phyloP scores from a whole-genome alignment of 1,139 yeast genomes.

The Lodderomyces margitis region DNA sequence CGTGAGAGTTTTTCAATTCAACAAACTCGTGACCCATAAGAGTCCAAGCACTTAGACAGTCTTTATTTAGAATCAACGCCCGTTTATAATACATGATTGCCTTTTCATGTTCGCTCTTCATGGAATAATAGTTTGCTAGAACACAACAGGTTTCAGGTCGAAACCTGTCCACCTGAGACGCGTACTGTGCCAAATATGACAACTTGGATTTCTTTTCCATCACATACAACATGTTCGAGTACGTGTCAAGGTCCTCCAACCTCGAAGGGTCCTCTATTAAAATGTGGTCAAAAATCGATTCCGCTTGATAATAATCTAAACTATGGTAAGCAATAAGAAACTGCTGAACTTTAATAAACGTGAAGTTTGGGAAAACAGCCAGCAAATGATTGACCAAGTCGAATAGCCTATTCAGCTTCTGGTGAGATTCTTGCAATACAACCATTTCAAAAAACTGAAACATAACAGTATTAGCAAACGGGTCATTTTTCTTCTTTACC shows the following conservation, averaged over 20 bases:
- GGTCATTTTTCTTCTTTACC: constrained; percentile 20
- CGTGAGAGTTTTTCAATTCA: constrained; percentile 92
- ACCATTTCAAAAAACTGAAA: constrained; percentile 67
- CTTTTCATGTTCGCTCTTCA: constrained; percentile 90
- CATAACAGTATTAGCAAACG: constrained; percentile 45
- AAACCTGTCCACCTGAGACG: constrained; percentile 78
- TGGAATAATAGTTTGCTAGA: constrained; percentile 88
- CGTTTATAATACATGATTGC: constrained; percentile 91
- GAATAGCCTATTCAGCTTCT: constrained; percentile 53
- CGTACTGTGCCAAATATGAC: constrained; percentile 83
- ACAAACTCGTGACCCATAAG: constrained; percentile 99
- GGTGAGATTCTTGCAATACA: constrained; percentile 77
- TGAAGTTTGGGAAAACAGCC: constrained; percentile 64
- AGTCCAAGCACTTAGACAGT: constrained; percentile 93
- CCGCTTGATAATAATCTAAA: constrained; percentile 79
- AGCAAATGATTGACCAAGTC: constrained; percentile 48
- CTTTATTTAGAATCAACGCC: constrained; percentile 77
- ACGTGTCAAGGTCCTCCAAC: constrained; percentile 86
- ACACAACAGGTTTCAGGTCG: constrained; percentile 96
- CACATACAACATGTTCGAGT: constrained; percentile 90
- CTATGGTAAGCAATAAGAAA: constrained; percentile 80
- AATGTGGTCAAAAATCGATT: constrained; percentile 71
- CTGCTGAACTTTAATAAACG: constrained; percentile 73
- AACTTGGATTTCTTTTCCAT: constrained; percentile 86
- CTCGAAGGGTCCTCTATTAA: constrained; percentile 79